These are phyloP conservation scores for Nigrospora oryzae DNA, from an alignment of 2,329 filamentous ascomycete genomes.

Conservation along the genomic window DNA sequence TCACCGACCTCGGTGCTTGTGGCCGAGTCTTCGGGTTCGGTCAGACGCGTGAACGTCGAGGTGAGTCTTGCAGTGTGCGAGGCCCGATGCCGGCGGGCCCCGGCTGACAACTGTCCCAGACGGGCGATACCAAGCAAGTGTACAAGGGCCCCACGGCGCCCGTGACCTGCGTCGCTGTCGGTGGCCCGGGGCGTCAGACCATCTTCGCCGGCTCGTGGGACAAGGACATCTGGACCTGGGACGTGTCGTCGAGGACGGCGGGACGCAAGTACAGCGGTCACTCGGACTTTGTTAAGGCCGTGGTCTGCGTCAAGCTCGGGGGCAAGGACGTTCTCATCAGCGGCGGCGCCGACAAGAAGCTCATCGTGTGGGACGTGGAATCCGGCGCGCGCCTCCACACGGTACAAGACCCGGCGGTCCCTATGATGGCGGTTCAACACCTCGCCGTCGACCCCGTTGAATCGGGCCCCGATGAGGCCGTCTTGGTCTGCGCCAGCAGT, in stretches of 20 bases:
- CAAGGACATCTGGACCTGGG: constrained; percentile 83
- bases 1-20: constrained; percentile 58
- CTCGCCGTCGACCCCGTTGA: constrained; percentile 65
- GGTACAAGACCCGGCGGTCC: constrained; percentile 63
- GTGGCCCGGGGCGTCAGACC: constrained; percentile 43
- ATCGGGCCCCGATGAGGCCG: constrained; percentile 37
- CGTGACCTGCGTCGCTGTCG: constrained; percentile 67
- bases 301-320: constrained; percentile 54
- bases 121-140: constrained; percentile 30
- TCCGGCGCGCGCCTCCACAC: constrained; percentile 63
- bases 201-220: constrained; percentile 93
- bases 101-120: constrained; percentile 15
- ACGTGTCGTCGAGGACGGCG: constrained; percentile 45
- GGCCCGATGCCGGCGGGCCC: too few relatives aligned
- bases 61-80: constrained; percentile 33
- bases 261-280: constrained; percentile 66
- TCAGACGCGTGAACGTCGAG: constrained; percentile 66
- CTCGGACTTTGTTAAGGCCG: constrained; percentile 82
- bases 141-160: constrained; percentile 75
- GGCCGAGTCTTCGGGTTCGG: constrained; percentile 78
- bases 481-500: constrained; percentile 73
- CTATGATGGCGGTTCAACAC: constrained; percentile 72
- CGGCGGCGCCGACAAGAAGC: constrained; percentile 69
- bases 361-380: constrained; percentile 73
- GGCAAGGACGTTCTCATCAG: constrained; percentile 60